phyloP scores from a whole-genome alignment of 768 basidiomycete genomes.

The Plicaturopsis crispa region DNA sequence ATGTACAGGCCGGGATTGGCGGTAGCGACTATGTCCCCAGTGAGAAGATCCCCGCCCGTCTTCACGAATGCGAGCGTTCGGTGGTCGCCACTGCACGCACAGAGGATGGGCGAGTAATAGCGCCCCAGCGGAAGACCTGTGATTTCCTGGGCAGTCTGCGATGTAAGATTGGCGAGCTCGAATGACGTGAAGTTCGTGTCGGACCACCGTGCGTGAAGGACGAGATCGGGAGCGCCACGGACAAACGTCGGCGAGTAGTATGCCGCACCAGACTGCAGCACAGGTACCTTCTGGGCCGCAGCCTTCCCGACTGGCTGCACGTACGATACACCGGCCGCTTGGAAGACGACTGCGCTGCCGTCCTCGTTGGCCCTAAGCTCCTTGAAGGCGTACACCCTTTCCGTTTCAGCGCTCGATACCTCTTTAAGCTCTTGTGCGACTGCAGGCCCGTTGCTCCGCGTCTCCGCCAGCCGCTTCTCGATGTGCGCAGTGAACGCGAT shows the following conservation, averaged over 20 bases:
- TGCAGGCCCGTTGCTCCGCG: slow-evolving; percentile 44
- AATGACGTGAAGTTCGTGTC: slow-evolving; percentile 53
- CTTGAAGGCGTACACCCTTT: slow-evolving; percentile 55
- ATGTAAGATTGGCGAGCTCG: slow-evolving; percentile 50
- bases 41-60: slow-evolving; percentile 48
- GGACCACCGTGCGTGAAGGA: slow-evolving; percentile 67
- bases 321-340: slow-evolving; percentile 58
- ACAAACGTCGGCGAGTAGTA: slow-evolving; percentile 70
- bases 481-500: slow-evolving; percentile 59
- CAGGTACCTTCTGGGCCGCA: slow-evolving; percentile 35
- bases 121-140: slow-evolving; percentile 55
- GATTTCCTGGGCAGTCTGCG: slow-evolving; percentile 38
- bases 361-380: slow-evolving; percentile 49
- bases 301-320: slow-evolving; percentile 34
- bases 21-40: slow-evolving; percentile 60
- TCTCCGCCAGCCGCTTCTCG: slow-evolving; percentile 58
- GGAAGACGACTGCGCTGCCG: slow-evolving; percentile 51
- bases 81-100: slow-evolving; percentile 29
- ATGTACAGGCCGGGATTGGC: slow-evolving; percentile 57
- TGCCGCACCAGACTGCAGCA: slow-evolving; percentile 34
- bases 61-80: slow-evolving; percentile 60
- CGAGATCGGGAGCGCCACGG: slow-evolving; percentile 33
- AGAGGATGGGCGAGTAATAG: slow-evolving; percentile 54
- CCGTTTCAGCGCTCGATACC: slow-evolving; percentile 39
- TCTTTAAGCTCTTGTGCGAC: slow-evolving; percentile 46